Evolutionary conservation across 345 rosid species (phyloP).

Genomic region (Adansonia digitata): DNA sequence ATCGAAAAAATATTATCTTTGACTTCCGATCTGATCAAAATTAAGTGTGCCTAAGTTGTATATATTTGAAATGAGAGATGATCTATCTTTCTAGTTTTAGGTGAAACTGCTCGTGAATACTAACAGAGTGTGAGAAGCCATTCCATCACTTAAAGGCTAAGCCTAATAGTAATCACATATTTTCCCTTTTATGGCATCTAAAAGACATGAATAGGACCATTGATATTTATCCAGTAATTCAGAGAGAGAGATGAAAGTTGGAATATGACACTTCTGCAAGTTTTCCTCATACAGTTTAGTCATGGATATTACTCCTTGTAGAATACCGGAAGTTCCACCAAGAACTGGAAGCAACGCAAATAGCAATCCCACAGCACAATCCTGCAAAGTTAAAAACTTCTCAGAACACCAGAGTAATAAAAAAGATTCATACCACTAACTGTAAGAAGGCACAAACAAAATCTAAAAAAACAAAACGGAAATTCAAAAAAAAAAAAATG

Average conservation of each 20-base stretch:
- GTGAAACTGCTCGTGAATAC: neutral
- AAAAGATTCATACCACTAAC: neutral
- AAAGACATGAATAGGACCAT: neutral
- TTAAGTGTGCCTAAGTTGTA: neutral
- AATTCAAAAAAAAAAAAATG: neutral
- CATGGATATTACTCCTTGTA: constrained; percentile 77
- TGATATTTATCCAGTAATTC: neutral
- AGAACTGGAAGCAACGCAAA: constrained; percentile 93
- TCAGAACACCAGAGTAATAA: neutral
- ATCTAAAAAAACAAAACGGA: neutral
- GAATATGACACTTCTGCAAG: neutral
- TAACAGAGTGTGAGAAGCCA: neutral
- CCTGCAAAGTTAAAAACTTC: constrained; percentile 37
- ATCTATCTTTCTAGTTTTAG: neutral
- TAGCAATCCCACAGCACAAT: constrained; percentile 91
- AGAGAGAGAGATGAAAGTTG: neutral
- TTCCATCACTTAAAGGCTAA: neutral
- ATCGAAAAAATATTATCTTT: neutral
- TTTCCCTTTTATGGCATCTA: neutral
- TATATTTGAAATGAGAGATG: neutral
- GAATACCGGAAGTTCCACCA: constrained; percentile 74
- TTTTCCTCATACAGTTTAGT: constrained; percentile 60
- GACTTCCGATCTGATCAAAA: constrained; percentile 7
- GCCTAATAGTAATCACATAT: neutral
- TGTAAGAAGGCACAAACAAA: neutral